Percentiles rank a stretch among this genome's conserved stretches.
phyloP scores from a whole-genome alignment of 495 filamentous ascomycete species.

The Penicillium soppii region DNA sequence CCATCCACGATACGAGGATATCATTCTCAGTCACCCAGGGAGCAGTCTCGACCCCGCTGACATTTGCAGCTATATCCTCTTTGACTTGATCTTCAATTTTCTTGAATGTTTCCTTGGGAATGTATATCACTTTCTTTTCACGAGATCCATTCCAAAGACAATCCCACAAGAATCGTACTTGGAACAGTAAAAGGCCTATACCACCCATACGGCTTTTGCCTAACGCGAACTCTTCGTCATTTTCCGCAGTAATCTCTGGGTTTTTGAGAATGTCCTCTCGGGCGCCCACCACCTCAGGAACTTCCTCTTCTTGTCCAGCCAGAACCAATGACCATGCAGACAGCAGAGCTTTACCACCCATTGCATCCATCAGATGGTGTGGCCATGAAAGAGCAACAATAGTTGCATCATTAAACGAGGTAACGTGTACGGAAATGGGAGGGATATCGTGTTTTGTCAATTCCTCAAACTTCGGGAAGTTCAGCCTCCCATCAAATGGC shows the following conservation, averaged over 20 bases:
- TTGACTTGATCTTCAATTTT: neutral
- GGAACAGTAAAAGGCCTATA: constrained; percentile 2
- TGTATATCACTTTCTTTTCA: constrained; percentile 7
- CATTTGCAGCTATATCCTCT: neutral
- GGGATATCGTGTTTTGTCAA: constrained; percentile 42
- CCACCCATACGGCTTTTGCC: constrained; percentile 9
- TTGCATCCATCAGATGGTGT: constrained; percentile 49
- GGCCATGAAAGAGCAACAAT: constrained; percentile 44
- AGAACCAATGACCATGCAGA: constrained; percentile 18
- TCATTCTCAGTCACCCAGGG: constrained; percentile 17
- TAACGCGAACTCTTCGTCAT: constrained; percentile 1
- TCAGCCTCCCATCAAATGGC: constrained; percentile 11
- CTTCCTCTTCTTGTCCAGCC: constrained; percentile 16
- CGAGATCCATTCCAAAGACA: constrained; percentile 5
- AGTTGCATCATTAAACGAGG: constrained; percentile 48
- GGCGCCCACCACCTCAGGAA: constrained; percentile 18
- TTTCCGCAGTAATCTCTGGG: neutral
- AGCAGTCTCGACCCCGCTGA: neutral
- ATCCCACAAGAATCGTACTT: constrained; percentile 14
- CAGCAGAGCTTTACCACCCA: constrained; percentile 28
- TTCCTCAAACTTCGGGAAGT: constrained; percentile 33
- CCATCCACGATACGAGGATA: constrained; percentile 15
- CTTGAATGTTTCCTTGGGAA: constrained; percentile 5
- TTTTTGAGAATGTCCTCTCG: constrained; percentile 13
- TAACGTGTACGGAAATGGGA: constrained; percentile 46